Base-by-base conservation (phyloP, 2,329 filamentous ascomycete genomes). In the Aspergillus ochraceus region DNA sequence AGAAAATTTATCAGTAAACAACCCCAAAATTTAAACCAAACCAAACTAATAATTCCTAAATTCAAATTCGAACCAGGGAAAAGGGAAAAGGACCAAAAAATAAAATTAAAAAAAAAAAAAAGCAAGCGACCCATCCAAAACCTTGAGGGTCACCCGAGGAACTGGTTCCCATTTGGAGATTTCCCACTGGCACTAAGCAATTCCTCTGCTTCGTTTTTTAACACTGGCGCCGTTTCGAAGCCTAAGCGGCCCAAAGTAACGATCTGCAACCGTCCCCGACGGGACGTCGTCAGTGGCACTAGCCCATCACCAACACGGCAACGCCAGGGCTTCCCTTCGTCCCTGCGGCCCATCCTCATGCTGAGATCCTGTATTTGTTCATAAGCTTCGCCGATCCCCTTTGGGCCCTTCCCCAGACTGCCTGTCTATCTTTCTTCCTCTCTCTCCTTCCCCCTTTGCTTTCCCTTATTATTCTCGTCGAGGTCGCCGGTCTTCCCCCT, bases 361-460 rank as follows among this genome's bases (percentile, higher is more conserved):
- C 68, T 68, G 68, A 60, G 65, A 71, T 68, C 68, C 65, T 70
- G 67, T 70, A 66, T 70, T 71, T 71, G 72, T 74, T 76, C 74
- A 75, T 76, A 77, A 77, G 74, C 74, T 76, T 76, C 74, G 74
- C 72, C 74, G 74, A 77, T 77, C 74, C 74, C 74, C 73, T 74
- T 71, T 58, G 61, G 61, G 64, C 62, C 64, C 65, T 68, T 74
- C 74, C 74, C 74, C 74, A 74, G 73, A 76, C 70, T 69, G 65
- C 59, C 65, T 66, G 63, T 65, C 55, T 52, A 64, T 70, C 62
- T 66, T 54, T 60, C 60, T 67, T 47, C 58, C 62, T 39, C 58
- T 63, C 52, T 60, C 56, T 59, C 54, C 58, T 54, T 59, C 54
- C 55, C 62, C 11, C 52, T 39, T 24, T 19, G 10, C 30, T 50